Conservation (phyloP, 2,329 filamentous ascomycete genomes). For the Penicillium sclerotiorum region DNA sequence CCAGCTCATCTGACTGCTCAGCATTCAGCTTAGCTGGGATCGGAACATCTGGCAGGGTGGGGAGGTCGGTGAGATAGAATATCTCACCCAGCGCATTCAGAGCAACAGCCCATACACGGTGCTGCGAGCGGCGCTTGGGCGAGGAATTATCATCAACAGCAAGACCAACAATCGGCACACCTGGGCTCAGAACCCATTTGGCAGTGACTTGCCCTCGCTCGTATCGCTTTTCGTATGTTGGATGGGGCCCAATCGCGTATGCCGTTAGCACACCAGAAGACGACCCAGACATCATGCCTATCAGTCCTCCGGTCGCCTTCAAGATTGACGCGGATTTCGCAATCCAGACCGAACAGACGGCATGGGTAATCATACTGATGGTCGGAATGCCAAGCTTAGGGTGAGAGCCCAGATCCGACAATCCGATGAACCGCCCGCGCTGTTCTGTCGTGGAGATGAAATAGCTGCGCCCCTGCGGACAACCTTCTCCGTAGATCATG, state of each 20-base stretch:
- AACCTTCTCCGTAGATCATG: slow-evolving; percentile 81
- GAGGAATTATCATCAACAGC: slow-evolving; percentile 82
- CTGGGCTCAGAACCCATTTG: slow-evolving; percentile 87
- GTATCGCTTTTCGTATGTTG: slow-evolving; percentile 63
- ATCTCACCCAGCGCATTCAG: slow-evolving; percentile 92
- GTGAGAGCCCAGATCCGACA: slow-evolving; percentile 62
- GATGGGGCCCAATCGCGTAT: slow-evolving; percentile 71
- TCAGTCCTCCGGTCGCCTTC: slow-evolving; percentile 70
- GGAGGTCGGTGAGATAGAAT: slow-evolving; percentile 77
- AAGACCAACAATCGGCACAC: slow-evolving; percentile 85
- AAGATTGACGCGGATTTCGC: slow-evolving; percentile 77
- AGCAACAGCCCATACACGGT: slow-evolving; percentile 86
- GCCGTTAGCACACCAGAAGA: slow-evolving; percentile 80
- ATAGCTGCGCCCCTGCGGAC: slow-evolving; percentile 78
- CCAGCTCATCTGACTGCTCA: slow-evolving; percentile 63
- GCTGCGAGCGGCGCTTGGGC: slow-evolving; percentile 66
- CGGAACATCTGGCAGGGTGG: slow-evolving; percentile 56
- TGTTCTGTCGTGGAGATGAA: slow-evolving; percentile 75
- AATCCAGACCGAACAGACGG: slow-evolving; percentile 82
- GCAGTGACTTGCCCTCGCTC: slow-evolving; percentile 78
- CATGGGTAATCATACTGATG: slow-evolving; percentile 69
- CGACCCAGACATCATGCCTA: slow-evolving; percentile 82
- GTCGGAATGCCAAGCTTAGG: slow-evolving; percentile 75
- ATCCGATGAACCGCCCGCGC: slow-evolving; percentile 72
- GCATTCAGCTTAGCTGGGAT: slow-evolving; percentile 42